Conservation (phyloP, 163 green algal species). For the Chloroidium sp. region DNA sequence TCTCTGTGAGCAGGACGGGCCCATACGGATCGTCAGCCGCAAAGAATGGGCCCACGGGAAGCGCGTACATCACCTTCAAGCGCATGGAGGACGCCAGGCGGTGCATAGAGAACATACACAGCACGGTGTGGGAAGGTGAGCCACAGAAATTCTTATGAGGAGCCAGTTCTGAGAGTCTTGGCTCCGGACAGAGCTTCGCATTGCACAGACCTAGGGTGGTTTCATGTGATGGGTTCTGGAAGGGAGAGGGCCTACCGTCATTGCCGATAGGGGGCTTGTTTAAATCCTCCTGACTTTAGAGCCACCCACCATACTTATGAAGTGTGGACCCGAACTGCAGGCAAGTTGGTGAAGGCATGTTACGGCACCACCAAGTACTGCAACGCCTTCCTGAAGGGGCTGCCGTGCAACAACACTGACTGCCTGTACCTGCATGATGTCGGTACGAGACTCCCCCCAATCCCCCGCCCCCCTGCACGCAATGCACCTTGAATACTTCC, state of each 20-base stretch:
- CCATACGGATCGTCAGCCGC: slow-evolving; percentile 32
- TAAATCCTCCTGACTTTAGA: no score
- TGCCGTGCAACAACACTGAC: slow-evolving; percentile 80
- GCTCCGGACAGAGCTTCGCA: no score
- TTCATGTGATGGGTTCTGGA: no score
- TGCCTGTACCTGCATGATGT: slow-evolving; percentile 93
- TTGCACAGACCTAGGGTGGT: no score
- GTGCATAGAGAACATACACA: slow-evolving; percentile 79
- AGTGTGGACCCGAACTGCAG: slow-evolving; percentile 10
- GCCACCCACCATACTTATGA: background rate
- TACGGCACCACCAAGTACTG: slow-evolving; percentile 96
- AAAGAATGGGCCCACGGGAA: slow-evolving; percentile 54
- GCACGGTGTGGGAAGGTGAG: slow-evolving; percentile 52
- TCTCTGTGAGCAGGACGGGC: slow-evolving; percentile 63
- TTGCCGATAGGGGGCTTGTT: no score
- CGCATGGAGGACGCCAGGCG: slow-evolving; percentile 63
- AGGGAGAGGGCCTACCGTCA: no score
- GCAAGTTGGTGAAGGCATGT: slow-evolving; percentile 61
- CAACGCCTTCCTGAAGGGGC: slow-evolving; percentile 83
- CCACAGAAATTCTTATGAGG: no score
- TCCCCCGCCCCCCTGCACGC: no score
- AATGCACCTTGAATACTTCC: no score
- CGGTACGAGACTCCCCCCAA: slow-evolving; percentile 25
- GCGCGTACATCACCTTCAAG: slow-evolving; percentile 82
- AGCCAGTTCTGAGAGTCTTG: no score